A percentile compares a stretch with the other conserved stretches of the same genome.
Conservation (phyloP, 306 rosid genomes). For the Pachyrhizus erosus region DNA sequence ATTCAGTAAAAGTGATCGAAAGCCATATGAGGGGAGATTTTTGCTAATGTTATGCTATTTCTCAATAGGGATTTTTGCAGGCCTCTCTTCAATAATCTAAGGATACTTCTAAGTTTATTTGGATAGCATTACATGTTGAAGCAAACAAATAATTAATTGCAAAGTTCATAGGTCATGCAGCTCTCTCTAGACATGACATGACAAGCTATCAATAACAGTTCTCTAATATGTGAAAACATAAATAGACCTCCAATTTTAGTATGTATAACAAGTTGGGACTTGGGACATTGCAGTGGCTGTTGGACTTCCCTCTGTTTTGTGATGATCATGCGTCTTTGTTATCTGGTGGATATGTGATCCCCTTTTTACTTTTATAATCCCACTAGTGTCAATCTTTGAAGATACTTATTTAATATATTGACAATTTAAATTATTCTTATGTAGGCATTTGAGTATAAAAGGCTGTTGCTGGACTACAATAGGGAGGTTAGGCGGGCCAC, state of each 20-base stretch:
- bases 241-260: background rate
- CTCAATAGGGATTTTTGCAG: background rate
- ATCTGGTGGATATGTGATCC: background rate
- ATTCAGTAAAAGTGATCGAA: background rate
- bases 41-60: background rate
- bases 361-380: background rate
- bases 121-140: background rate
- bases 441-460: slow-evolving; percentile 93
- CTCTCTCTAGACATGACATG: background rate
- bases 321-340: background rate
- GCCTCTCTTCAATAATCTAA: background rate
- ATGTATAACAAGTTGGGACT: background rate
- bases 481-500: slow-evolving; percentile 95
- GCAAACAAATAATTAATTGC: background rate
- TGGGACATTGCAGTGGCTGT: background rate
- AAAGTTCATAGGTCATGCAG: background rate
- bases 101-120: background rate
- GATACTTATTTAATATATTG: slow-evolving; percentile 33
- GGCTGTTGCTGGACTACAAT: slow-evolving; percentile 89
- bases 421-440: slow-evolving; percentile 34
- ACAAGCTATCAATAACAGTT: background rate
- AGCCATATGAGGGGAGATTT: background rate
- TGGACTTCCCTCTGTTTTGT: slow-evolving; percentile 16
- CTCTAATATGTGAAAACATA: background rate
- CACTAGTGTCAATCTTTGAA: slow-evolving; percentile 14